Evolutionary conservation across 176 grass and related monocot species (phyloP), one percentile per base, ranked within the genome.

Genomic region (Aegilops tauschii): DNA sequence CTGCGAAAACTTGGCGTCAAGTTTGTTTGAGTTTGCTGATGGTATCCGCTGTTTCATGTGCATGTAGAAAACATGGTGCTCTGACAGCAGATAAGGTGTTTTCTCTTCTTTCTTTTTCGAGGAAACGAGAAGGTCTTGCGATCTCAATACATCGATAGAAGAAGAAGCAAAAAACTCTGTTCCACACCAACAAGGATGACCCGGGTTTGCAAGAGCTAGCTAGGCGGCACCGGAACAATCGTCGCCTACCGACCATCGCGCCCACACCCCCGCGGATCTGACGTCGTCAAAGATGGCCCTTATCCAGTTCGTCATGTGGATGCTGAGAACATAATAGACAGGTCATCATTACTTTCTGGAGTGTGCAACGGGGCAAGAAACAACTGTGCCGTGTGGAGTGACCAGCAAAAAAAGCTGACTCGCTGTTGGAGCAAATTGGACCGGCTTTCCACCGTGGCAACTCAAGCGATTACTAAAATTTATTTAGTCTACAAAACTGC

Each of bases 391-490:
- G 21, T 65, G 69, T 85, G 82, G 86, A 52, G 56, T 83, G 30
- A 75, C 8, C 42, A 65, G 65, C 52, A 31, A 83, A 65, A 52
- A 40, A 79, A 64, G 54, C 31, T 82, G 69, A 79, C 77, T 85
- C 54, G 71, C 52, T 27, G 65, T 92, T 91, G 40, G 25, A 82
- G 62, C 69, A 88, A 85, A 77, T 69, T 81, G 77, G 77, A 91
- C 82, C 62, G 82, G 82, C 45, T 82, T 88, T 86, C 76, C 64
- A 91, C 64, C 64, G 78, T 88, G 90, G 86, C 86, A 86, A 78
- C 86, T 92, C 42, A 12, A 3, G 31, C 63, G 34, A 82, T 78
- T 88, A 78, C 59, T 58, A 58, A 58, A 58, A 58, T 20, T 2
- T 88, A 78, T 85, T 91, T 85, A 45, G 54, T 59, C 54, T 59